Percentiles rank a stretch among this genome's conserved stretches.
phyloP scores from a whole-genome alignment of 768 basidiomycete genomes.

The Arthromyces matolae region DNA sequence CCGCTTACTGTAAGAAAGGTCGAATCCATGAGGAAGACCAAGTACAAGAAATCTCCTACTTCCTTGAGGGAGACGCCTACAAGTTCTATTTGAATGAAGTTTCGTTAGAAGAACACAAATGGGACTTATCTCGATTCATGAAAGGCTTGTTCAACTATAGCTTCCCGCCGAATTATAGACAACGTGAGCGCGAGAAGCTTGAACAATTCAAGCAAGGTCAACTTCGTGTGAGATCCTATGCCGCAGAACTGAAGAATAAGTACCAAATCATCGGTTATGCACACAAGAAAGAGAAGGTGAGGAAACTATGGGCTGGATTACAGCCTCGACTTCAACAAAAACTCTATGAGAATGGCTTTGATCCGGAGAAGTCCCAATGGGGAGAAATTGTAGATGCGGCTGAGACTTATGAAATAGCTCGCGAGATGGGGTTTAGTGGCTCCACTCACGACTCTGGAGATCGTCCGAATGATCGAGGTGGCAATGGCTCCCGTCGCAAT shows the following conservation, averaged over 20 bases:
- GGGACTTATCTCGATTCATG: too few relatives aligned
- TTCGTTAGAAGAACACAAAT: too few relatives aligned
- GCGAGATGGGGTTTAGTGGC: too few relatives aligned
- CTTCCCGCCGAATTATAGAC: too few relatives aligned
- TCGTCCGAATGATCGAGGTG: background rate
- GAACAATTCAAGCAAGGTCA: background rate
- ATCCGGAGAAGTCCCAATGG: too few relatives aligned
- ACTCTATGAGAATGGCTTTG: too few relatives aligned
- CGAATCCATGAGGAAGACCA: background rate
- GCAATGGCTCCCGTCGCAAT: background rate
- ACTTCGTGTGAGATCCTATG: background rate
- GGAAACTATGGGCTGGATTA: background rate
- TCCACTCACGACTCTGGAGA: too few relatives aligned
- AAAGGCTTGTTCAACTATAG: too few relatives aligned
- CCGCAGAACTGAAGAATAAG: background rate
- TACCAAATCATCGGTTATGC: too few relatives aligned
- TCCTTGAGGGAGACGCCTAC: background rate
- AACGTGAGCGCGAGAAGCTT: too few relatives aligned
- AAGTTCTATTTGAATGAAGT: too few relatives aligned
- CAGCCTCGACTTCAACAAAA: background rate
- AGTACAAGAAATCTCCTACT: background rate
- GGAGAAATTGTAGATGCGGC: background rate
- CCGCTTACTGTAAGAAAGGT: background rate
- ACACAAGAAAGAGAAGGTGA: background rate
- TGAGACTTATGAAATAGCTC: background rate